Evolutionary conservation across 352 stramenopile species (phyloP), one percentile per base, ranked within the genome.

Genomic region (Pythium chondricola): DNA sequence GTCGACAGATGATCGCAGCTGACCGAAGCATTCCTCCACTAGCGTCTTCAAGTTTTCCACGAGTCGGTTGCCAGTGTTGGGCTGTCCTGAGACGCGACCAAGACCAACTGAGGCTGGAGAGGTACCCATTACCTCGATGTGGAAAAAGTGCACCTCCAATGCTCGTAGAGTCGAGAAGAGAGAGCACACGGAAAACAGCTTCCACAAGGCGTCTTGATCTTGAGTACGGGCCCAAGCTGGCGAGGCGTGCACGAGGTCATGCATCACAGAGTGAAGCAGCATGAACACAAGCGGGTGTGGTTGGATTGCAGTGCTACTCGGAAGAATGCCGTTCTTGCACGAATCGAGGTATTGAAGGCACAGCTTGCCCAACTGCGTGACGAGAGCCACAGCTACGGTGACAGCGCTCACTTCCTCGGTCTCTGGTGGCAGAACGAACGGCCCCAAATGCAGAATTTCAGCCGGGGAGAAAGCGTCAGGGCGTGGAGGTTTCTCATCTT

Each of bases 231-330:
- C 21, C 48, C 58, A 87, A 37, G 54, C 33, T 43, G 60, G 33
- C 41, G 60, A 48, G 42, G 50, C 20, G 22, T 38, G 41, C 21
- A 41, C 56, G 24, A 93, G 39, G 58, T 89, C 72, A 9, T 51
- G 62, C 33, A 94, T 54, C 45, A 95, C 60, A 14, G 83, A 92
- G 48, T 93, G 90, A 45, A 95, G 63, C 9, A 95, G 58, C 67
- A 95, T 89, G 49, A 95, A 95, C 5, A 75, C 88, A 32, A 95
- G 60, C 10, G 83, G 85, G 38, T 95, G 83, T 2, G 78, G 82
- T 38, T 89, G 75, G 38, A 95, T 65, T 25, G 72, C 57, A 40
- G 63, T 83, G 41, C 60, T 73, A 53, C 67, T 85, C 2, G 75
- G 75, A 8, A 93, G 60, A 30, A 88, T 54, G 18, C 76, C 74